Base-by-base conservation (phyloP, 139 green algal genomes). In the Desmodesmus armatus region DNA sequence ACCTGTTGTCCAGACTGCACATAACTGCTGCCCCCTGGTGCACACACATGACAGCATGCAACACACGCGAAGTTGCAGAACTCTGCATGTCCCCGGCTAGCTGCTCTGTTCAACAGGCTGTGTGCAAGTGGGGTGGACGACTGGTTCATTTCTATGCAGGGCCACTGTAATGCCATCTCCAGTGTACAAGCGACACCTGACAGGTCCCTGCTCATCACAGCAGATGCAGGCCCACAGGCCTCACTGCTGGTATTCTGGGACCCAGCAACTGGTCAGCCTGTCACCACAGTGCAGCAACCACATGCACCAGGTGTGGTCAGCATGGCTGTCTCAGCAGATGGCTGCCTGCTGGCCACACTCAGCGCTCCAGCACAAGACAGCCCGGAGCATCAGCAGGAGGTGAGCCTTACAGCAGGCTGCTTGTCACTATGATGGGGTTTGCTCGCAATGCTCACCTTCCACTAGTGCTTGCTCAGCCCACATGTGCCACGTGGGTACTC, bases 191-290 rank as follows among this genome's bases (percentile, higher is more conserved):
- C 86, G 17, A 91, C 88, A 37, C 65, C 86, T 0, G 89, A 96
- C 88, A 90, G 88, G 21, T 79, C 73, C 29, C 70, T 91, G 35
- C 76, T 97, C 37, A 88, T 93, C 33, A 93, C 94, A n/a, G 92
- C 90, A 6, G 94, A 97, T 85, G 58, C 71, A 5, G 94, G 94
- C 63, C 69, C 80, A 19, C 13, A 58, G 0, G 90, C 94, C 70
- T 91, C 89, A 2, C 76, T 97, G 51, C 71, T 97, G 39, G 90
- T 96, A 43, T 70, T 95, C 21, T 97, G 94, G 94, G 90, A 95
- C 85, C 85, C 87, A 17, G 29, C 71, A 35, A 93, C 77, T 19
- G 90, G 88, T 1, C 62, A 86, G 47, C 90, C 92, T 2, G 44
- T 92, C 9, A 74, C 73, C 49, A 94, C 85, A 23, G 39, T 95